Conservation (phyloP, 306 rosid species). For the Sindora glabra region DNA sequence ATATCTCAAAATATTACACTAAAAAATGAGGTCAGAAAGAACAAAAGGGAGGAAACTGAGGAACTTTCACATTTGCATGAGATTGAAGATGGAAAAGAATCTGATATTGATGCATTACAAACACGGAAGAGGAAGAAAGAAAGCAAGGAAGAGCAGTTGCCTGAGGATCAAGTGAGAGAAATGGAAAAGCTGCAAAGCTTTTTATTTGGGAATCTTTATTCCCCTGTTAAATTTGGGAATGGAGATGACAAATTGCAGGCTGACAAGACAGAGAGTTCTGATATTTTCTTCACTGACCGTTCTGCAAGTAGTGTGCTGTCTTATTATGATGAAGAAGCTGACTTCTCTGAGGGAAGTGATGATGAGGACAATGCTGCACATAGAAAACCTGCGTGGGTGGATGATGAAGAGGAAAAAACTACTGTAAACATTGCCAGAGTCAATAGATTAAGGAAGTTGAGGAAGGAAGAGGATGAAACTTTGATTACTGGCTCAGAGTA, state of each 20-base stretch:
- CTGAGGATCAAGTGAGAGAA: slow-evolving; percentile 46
- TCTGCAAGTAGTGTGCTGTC: slow-evolving; percentile 39
- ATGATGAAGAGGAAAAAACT: slow-evolving; percentile 70
- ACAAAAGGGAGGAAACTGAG: slow-evolving; percentile 21
- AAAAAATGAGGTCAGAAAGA: slow-evolving; percentile 25
- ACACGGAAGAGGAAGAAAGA: slow-evolving; percentile 55
- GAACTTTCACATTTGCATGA: slow-evolving; percentile 19
- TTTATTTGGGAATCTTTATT: slow-evolving; percentile 67
- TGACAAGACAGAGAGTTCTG: slow-evolving; percentile 19
- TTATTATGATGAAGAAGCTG: slow-evolving; percentile 36
- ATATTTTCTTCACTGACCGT: slow-evolving; percentile 60
- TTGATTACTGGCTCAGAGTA: slow-evolving; percentile 67
- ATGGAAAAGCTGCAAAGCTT: slow-evolving; percentile 66
- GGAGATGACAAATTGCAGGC: slow-evolving; percentile 28
- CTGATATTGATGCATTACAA: slow-evolving; percentile 18
- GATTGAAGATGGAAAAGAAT: slow-evolving; percentile 15
- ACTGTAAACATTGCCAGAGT: slow-evolving; percentile 54
- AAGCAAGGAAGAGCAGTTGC: slow-evolving; percentile 25
- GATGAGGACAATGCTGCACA: slow-evolving; percentile 23
- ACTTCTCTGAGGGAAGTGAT: slow-evolving; percentile 19
- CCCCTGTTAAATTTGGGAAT: slow-evolving; percentile 66
- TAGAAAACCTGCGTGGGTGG: slow-evolving; percentile 80
- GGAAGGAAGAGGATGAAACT: slow-evolving; percentile 73
- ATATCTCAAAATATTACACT: slow-evolving; percentile 55
- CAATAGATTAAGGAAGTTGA: slow-evolving; percentile 73